Percentiles rank a stretch among this genome's conserved stretches.
These are phyloP conservation scores for Fusarium nisikadoi DNA, from an alignment of 2,329 filamentous ascomycete genomes.

Conservation along the genomic window DNA sequence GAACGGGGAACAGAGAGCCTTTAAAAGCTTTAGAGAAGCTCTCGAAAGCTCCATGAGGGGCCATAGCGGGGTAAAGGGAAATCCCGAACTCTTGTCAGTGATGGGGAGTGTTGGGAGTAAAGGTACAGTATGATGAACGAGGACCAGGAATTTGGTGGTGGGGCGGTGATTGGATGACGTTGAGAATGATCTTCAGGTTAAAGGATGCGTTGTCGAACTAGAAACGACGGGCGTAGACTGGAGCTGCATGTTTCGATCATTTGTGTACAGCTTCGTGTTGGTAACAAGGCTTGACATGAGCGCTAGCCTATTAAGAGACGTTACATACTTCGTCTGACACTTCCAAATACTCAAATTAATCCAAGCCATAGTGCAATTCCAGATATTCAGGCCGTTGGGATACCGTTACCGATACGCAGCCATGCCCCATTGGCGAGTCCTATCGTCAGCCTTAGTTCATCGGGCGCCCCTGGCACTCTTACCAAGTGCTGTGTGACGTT, in stretches of 20 bases:
- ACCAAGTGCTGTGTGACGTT: conserved; percentile 24
- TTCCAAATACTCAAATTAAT: not conserved
- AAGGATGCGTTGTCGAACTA: conserved; percentile 19
- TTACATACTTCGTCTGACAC: not conserved
- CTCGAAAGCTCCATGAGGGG: conserved; percentile 41
- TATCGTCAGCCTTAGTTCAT: conserved; percentile 43
- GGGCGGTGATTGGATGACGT: conserved; percentile 47
- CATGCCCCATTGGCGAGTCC: conserved; percentile 4
- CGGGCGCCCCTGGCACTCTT: conserved; percentile 9
- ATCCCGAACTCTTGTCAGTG: conserved; percentile 22
- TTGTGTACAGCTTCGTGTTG: conserved; percentile 16
- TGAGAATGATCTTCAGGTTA: conserved; percentile 28
- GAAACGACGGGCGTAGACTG: conserved; percentile 23
- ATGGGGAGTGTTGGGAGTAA: conserved; percentile 30
- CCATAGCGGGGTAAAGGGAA: conserved; percentile 45
- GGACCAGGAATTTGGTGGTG: conserved; percentile 37
- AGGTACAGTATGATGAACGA: conserved; percentile 20
- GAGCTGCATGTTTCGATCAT: conserved; percentile 23
- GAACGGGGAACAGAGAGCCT: not conserved
- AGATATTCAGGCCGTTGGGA: conserved; percentile 19
- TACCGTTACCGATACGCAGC: not conserved
- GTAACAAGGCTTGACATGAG: not conserved
- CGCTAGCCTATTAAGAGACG: not conserved
- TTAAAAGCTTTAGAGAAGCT: conserved; percentile 32
- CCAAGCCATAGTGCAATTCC: not conserved